A percentile compares a stretch with the other conserved stretches of the same genome.
These are phyloP conservation scores for Apiotrichum brassicae DNA, from an alignment of 1,284 basidiomycete genomes.

Conservation along the genomic window DNA sequence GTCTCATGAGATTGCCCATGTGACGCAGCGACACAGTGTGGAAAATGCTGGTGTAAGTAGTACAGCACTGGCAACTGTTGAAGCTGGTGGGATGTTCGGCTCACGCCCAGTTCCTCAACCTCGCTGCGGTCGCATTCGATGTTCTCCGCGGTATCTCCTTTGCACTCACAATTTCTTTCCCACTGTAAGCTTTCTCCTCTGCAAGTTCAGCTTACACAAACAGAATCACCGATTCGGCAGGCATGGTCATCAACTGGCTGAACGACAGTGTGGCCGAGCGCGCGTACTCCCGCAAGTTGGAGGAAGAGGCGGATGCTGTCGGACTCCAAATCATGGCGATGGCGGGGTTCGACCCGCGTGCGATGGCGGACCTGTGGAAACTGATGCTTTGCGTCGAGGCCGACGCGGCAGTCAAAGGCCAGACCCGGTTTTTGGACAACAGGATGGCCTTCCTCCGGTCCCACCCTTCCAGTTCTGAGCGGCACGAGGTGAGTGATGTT, in stretches of 20 bases:
- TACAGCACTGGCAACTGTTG: too few relatives aligned
- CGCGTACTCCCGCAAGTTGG: conserved; percentile 52
- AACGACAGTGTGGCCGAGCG: conserved; percentile 50
- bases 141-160: conserved; percentile 51
- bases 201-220: neutral
- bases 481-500: conserved; percentile 41
- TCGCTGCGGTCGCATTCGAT: conserved; percentile 51
- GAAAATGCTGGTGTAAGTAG: conserved; percentile 49
- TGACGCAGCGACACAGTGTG: conserved; percentile 50
- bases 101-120: conserved; percentile 47
- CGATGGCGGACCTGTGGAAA: conserved; percentile 50
- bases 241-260: conserved; percentile 49
- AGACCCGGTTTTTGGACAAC: conserved; percentile 33
- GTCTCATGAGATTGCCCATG: conserved; percentile 51
- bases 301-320: conserved; percentile 52
- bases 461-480: conserved; percentile 49
- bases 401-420: conserved; percentile 40
- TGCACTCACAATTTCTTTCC: conserved; percentile 51
- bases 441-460: conserved; percentile 48
- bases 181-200: conserved; percentile 31
- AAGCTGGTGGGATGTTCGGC: too few relatives aligned
- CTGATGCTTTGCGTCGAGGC: conserved; percentile 50
- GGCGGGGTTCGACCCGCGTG: conserved; percentile 51
- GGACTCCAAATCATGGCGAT: conserved; percentile 50
- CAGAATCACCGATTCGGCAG: conserved; percentile 50